phyloP scores from a whole-genome alignment of 306 rosid genomes.

The Cicer arietinum region DNA sequence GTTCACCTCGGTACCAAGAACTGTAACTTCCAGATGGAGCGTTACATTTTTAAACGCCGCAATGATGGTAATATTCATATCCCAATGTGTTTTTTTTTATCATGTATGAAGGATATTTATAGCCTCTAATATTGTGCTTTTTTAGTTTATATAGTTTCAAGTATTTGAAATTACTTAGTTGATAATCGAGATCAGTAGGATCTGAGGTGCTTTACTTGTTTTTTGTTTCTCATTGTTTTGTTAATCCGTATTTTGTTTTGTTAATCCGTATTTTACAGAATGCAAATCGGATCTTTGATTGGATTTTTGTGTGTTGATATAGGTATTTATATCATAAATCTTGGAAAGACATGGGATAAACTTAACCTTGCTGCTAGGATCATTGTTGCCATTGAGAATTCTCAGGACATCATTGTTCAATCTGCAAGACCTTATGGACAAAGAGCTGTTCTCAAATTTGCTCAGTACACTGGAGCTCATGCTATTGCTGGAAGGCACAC shows the following conservation, averaged over 20 bases:
- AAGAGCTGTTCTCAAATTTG: constrained; percentile 83
- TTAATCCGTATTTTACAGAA: too few relatives aligned
- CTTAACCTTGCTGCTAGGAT: constrained; percentile 87
- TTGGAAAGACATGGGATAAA: constrained; percentile 86
- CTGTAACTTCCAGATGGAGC: constrained; percentile 88
- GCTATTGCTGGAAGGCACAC: constrained; percentile 92
- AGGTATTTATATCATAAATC: constrained; percentile 84
- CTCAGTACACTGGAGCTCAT: constrained; percentile 81
- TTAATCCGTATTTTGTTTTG: too few relatives aligned
- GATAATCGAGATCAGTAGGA: not conserved
- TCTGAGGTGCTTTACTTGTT: not conserved
- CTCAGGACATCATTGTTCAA: constrained; percentile 79
- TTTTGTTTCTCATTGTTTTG: not conserved
- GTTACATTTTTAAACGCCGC: constrained; percentile 89
- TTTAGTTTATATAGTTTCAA: not conserved
- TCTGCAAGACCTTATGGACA: constrained; percentile 89
- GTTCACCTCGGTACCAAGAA: constrained; percentile 90
- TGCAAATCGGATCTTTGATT: not conserved
- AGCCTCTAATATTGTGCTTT: not conserved
- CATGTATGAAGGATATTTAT: not conserved
- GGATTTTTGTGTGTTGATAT: not conserved
- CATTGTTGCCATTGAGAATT: constrained; percentile 80
- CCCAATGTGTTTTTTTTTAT: not conserved
- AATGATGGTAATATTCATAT: constrained; percentile 63
- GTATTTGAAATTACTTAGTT: not conserved